Conservation (phyloP, 768 basidiomycete species). For the Tylopilus plumbeoviolaceoides region DNA sequence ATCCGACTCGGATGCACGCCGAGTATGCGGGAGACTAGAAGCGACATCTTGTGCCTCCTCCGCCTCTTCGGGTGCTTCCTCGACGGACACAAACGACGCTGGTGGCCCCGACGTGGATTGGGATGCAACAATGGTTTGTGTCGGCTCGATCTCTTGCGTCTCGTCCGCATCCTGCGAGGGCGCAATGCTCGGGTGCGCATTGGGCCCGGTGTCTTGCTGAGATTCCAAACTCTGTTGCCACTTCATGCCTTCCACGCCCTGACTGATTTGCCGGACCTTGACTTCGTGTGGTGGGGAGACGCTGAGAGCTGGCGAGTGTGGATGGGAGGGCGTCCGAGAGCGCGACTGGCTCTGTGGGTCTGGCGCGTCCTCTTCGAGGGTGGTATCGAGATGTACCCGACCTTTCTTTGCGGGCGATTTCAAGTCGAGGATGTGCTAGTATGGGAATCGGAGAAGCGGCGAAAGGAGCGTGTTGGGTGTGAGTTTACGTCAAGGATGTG, state of each 20-base stretch:
- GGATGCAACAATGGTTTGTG: constrained; percentile 13
- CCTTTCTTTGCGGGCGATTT: constrained; percentile 78
- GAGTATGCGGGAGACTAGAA: constrained; percentile 22
- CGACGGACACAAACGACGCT: constrained; percentile 16
- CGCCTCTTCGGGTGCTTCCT: constrained; percentile 25
- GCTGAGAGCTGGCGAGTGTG: constrained; percentile 30
- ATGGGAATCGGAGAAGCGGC: constrained; percentile 15
- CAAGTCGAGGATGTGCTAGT: constrained; percentile 34
- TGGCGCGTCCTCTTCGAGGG: constrained; percentile 52
- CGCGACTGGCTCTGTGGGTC: constrained; percentile 43
- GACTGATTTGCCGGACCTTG: constrained; percentile 76
- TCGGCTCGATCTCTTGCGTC: constrained; percentile 10
- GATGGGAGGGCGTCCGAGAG: constrained; percentile 29
- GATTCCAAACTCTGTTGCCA: constrained; percentile 48
- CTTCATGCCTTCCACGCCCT: constrained; percentile 72
- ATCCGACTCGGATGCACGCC: constrained; percentile 43
- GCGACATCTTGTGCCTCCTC: constrained; percentile 30
- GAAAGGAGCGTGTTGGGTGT: constrained; percentile 18
- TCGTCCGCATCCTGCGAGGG: constrained; percentile 5
- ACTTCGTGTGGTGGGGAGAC: constrained; percentile 75
- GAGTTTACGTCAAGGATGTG: constrained; percentile 28
- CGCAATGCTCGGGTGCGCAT: neutral
- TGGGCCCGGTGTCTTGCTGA: constrained; percentile 9
- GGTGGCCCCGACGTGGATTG: constrained; percentile 10
- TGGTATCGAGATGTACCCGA: constrained; percentile 54